Evolutionary conservation across 768 basidiomycete species (phyloP), one percentile per base, ranked within the genome.

Genomic region (Melanogaster broomeanus): DNA sequence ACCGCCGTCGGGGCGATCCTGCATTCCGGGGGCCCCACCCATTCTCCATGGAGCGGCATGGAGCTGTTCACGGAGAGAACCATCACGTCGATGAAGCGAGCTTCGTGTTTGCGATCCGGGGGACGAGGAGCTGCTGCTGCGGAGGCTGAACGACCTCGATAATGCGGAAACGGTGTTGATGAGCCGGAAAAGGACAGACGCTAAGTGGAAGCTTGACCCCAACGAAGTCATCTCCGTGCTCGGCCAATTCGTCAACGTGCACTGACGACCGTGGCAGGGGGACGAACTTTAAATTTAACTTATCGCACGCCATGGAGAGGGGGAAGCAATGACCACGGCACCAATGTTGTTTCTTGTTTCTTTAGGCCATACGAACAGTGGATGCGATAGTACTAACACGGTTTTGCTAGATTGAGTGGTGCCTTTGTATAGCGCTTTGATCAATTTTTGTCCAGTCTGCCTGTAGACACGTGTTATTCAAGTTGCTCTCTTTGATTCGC

Each of bases 101-200:
- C 51, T 84, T 87, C 49, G 72, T 88, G 48, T 67, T 90, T 38
- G 85, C 82, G 10, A 63, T 90, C 33, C 84, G 87, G 46, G 78
- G 81, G 91, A 93, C 67, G 89, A 93, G 75, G 87, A 87, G n/a
- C n/a, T n/a, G 71, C 59, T 93, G 57, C 67, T 93, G 67, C 77
- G 84, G 58, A 72, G 90, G 61, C 61, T 93, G 71, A 88, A 88
- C 60, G 87, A 90, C 61, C 69, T 92, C 52, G 85, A 88, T 39
- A 73, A 78, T 31, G 79, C 84, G 11, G 86, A 88, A 75, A 91
- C 88, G 47, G 80, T 81, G 48, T 84, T 81, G 50, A 86, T 84
- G 42, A 82, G 85, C 56, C 77, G 77, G 44, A 85, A 79, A 66
- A 86, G 85, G n/a, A 90, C 88, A 39, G 88, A 90, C 67, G 90